Percentiles rank a stretch among this genome's conserved stretches.
phyloP scores from a whole-genome alignment of 1,284 basidiomycete genomes.

The Sporisorium reilianum region DNA sequence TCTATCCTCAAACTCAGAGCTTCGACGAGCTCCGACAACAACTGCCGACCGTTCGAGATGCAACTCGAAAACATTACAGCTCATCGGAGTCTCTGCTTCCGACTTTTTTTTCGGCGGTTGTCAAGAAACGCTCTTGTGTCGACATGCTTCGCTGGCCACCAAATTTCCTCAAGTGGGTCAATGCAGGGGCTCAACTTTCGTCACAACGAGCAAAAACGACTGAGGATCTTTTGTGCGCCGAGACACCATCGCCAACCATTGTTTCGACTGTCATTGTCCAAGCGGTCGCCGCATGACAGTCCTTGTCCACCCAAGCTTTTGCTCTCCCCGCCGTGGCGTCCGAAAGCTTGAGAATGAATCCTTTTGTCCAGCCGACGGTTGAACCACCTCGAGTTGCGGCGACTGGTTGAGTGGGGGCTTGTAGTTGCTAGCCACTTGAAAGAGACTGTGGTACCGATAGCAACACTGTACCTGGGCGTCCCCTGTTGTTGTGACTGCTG shows the following conservation, averaged over 20 bases:
- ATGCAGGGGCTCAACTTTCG: background rate
- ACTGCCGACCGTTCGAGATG: background rate
- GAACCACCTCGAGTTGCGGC: background rate
- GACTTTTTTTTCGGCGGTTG: background rate
- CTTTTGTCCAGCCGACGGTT: background rate
- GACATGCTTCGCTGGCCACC: background rate
- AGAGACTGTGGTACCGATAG: background rate
- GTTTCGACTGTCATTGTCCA: background rate
- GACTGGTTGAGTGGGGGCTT: background rate
- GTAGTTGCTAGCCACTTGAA: background rate
- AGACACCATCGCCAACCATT: background rate
- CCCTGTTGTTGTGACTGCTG: conserved; percentile 3
- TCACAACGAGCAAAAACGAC: background rate
- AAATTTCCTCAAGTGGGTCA: background rate
- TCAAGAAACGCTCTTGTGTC: conserved; percentile 4
- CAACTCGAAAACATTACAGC: background rate
- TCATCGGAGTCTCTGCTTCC: background rate
- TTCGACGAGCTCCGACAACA: background rate
- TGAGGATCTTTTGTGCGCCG: background rate
- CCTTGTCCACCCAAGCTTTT: no score
- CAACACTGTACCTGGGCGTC: background rate
- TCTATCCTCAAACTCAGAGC: background rate
- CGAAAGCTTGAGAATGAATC: no score
- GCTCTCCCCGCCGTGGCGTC: no score
- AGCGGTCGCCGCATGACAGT: no score